phyloP scores from a whole-genome alignment of 305 asterid species.

The Fraxinus albicans region DNA sequence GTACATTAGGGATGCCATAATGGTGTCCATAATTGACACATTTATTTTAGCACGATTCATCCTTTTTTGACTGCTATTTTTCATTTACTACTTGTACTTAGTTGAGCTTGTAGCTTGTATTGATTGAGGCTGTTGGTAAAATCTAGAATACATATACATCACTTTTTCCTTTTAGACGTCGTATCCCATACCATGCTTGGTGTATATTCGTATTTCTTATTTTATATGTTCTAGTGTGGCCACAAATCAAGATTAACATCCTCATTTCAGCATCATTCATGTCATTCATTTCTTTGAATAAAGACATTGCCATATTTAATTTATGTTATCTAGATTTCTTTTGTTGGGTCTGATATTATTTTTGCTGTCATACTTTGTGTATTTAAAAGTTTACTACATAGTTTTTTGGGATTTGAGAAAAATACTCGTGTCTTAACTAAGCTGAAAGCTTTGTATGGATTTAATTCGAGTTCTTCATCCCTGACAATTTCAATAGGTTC shows the following conservation, averaged over 20 bases:
- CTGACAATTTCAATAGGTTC: not conserved
- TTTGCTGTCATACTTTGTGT: not conserved
- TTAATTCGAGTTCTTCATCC: not conserved
- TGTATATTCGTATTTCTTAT: not conserved
- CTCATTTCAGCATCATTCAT: not conserved
- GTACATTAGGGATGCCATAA: too few species aligned
- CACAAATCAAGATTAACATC: not conserved
- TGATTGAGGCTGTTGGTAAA: conserved; percentile 13
- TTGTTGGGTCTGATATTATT: not conserved
- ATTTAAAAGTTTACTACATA: not conserved
- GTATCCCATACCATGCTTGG: not conserved
- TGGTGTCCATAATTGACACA: not conserved
- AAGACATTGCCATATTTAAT: not conserved
- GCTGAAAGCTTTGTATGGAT: not conserved
- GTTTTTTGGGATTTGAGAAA: not conserved
- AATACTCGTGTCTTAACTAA: not conserved
- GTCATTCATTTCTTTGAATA: not conserved
- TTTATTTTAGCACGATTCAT: conserved; percentile 6
- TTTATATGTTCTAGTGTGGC: not conserved
- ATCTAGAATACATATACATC: not conserved
- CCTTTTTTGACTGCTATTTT: not conserved
- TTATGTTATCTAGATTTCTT: not conserved
- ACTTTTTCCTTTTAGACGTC: not conserved
- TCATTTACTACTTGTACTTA: not conserved
- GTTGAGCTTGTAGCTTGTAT: conserved; percentile 4